phyloP scores from a whole-genome alignment of 1,284 basidiomycete species.

The Chalciporus sp. region DNA sequence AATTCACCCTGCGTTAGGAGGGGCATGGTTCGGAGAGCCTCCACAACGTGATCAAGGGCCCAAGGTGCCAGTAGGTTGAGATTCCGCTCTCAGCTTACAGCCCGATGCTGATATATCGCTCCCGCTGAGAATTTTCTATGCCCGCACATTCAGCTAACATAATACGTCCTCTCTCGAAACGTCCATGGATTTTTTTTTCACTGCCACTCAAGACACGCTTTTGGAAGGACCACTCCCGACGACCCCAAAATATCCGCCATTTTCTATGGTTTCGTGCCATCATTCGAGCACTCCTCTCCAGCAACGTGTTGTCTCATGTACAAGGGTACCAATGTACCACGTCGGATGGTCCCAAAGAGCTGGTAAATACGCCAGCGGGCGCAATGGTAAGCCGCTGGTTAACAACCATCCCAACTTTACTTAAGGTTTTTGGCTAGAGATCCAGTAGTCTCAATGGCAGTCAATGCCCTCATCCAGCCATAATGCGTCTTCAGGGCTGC shows the following conservation, averaged over 20 bases:
- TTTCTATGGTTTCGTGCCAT: not conserved
- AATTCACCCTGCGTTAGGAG: not conserved
- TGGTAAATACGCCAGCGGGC: not conserved
- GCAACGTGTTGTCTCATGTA: not conserved
- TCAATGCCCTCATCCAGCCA: not conserved
- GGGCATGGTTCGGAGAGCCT: not conserved
- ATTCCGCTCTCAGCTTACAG: not conserved
- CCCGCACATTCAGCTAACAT: too few relatives aligned
- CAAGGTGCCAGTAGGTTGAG: not conserved
- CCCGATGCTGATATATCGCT: not conserved
- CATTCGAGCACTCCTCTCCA: not conserved
- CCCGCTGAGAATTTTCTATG: too few relatives aligned
- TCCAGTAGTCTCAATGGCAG: not conserved
- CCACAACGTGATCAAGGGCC: not conserved
- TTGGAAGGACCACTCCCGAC: not conserved
- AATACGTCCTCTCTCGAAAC: not conserved
- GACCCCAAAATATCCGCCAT: not conserved
- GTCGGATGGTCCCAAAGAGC: not conserved
- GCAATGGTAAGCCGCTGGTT: not conserved
- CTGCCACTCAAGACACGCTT: not conserved
- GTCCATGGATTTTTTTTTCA: not conserved
- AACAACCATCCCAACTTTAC: not conserved
- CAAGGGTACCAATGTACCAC: not conserved
- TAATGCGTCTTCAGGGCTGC: not conserved
- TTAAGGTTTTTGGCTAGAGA: not conserved